Evolutionary conservation across 768 basidiomycete genomes (phyloP).

Genomic region (Boletus sp.): DNA sequence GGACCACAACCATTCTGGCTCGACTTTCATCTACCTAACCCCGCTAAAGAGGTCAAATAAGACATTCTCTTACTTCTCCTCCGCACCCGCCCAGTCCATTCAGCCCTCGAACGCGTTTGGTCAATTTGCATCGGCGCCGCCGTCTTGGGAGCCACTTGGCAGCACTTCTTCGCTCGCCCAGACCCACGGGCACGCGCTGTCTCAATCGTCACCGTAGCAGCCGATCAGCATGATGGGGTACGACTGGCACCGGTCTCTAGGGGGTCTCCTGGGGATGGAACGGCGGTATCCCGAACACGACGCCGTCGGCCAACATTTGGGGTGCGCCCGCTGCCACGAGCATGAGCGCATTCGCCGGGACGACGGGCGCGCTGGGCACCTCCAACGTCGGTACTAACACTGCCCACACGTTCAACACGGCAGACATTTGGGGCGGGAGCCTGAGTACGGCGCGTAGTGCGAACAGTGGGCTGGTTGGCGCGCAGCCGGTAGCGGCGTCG

Average conservation of each 20-base stretch:
- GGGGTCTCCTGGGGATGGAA: constrained; percentile 65
- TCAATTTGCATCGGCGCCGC: no score
- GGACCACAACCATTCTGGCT: constrained; percentile 15
- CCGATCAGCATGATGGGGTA: no score
- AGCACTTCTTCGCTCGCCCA: no score
- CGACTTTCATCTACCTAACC: no score
- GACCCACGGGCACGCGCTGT: no score
- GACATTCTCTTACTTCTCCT: no score
- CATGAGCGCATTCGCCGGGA: neutral
- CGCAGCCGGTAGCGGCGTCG: constrained; percentile 32
- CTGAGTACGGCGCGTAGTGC: constrained; percentile 32
- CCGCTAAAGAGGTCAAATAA: no score
- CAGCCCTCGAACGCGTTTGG: no score
- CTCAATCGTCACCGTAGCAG: no score
- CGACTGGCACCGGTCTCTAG: constrained; percentile 47
- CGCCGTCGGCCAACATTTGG: constrained; percentile 37
- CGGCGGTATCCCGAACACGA: constrained; percentile 10
- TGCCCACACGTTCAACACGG: constrained; percentile 35
- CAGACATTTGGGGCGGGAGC: constrained; percentile 60
- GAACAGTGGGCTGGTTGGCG: constrained; percentile 34
- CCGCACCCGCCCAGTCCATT: no score
- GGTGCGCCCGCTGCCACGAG: constrained; percentile 13
- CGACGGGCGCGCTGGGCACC: constrained; percentile 8
- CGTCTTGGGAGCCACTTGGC: no score
- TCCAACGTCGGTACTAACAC: constrained; percentile 23